These are phyloP conservation scores for Basidioascus undulatus DNA, from an alignment of 768 basidiomycete genomes.

Conservation along the genomic window DNA sequence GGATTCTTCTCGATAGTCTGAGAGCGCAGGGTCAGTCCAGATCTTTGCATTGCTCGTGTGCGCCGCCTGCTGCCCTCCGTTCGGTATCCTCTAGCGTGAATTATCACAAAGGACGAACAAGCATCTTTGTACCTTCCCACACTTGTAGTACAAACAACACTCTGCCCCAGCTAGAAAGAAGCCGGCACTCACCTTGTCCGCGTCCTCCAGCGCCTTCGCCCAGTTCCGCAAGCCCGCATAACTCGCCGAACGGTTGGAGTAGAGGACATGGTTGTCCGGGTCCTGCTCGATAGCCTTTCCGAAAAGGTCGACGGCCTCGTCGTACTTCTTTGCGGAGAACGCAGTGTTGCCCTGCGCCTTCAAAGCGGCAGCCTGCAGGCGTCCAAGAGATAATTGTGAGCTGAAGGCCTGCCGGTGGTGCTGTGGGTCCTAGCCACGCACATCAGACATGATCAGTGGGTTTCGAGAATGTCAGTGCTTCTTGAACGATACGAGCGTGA, in stretches of 20 bases:
- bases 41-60: too few relatives aligned
- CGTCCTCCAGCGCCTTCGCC: conserved; percentile 53
- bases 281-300: conserved; percentile 62
- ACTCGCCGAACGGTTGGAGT: conserved; percentile 78
- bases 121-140: neutral
- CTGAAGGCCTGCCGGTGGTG: too few relatives aligned
- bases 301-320: conserved; percentile 63
- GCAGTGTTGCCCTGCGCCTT: conserved; percentile 92
- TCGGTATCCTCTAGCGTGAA: too few relatives aligned
- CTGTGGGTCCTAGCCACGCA: too few relatives aligned
- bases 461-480: too few relatives aligned
- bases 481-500: too few relatives aligned
- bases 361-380: conserved; percentile 37
- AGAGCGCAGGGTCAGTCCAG: neutral
- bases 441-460: too few relatives aligned
- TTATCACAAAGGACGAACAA: too few relatives aligned
- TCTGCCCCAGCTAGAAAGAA: neutral
- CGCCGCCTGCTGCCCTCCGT: too few relatives aligned
- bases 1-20: conserved; percentile 61
- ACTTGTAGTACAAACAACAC: neutral
- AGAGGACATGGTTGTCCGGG: conserved; percentile 62
- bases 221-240: conserved; percentile 65
- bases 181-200: conserved; percentile 49
- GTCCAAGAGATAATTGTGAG: too few relatives aligned
- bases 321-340: conserved; percentile 77